phyloP scores from a whole-genome alignment of 179 eudicot species.

The Pouteria campechiana region DNA sequence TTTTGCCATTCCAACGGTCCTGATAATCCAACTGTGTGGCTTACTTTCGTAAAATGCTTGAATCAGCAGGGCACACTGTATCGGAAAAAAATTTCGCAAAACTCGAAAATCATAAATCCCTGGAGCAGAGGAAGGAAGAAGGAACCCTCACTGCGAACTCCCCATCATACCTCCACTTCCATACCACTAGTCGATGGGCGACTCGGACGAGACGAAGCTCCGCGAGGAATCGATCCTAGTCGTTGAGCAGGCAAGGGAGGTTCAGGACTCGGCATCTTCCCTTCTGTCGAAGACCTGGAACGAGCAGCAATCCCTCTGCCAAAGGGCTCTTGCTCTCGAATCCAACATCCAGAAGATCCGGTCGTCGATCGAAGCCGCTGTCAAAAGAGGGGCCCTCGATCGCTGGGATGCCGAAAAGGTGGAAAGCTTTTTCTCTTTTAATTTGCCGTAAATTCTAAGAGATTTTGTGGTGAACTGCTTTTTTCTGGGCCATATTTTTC shows the following conservation, averaged over 20 bases:
- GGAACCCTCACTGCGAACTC: no score
- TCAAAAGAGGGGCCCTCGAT: constrained; percentile 16
- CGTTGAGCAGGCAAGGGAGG: constrained; percentile 27
- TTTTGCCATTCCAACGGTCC: no score
- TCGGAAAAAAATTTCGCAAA: no score
- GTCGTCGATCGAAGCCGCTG: constrained; percentile 17
- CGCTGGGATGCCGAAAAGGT: constrained; percentile 32
- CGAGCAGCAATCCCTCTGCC: constrained; percentile 29
- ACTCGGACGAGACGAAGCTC: constrained; percentile 8
- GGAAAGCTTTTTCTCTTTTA: neutral
- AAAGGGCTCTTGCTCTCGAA: constrained; percentile 28
- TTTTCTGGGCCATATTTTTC: neutral
- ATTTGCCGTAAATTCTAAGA: neutral
- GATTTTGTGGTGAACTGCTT: neutral
- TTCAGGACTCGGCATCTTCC: constrained; percentile 29
- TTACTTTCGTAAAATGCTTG: no score
- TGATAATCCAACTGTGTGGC: no score
- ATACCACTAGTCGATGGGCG: no score
- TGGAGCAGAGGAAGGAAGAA: no score
- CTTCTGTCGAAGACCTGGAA: constrained; percentile 17
- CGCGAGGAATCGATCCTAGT: constrained; percentile 22
- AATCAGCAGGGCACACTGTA: no score
- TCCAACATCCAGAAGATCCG: constrained; percentile 19
- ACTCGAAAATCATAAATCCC: no score
- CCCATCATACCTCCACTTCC: no score